phyloP scores from a whole-genome alignment of 2,329 filamentous ascomycete species.

The Arthrobotrys sinensis region DNA sequence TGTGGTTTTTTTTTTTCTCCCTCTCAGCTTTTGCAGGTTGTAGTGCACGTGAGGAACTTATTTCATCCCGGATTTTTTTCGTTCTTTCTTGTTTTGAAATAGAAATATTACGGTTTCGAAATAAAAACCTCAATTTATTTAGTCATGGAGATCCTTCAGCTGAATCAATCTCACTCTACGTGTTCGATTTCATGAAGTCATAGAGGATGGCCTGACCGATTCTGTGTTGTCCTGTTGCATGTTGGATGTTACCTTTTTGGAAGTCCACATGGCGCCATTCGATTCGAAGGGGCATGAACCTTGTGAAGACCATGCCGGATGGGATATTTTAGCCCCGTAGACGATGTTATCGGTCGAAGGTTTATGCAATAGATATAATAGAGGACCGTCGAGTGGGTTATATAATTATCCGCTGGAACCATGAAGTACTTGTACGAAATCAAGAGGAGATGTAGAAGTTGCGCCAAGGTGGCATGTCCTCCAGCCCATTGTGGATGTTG shows the following conservation, averaged over 20 bases:
- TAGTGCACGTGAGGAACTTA: constrained; percentile 3
- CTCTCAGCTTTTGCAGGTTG: background rate
- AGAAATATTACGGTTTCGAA: constrained; percentile 13
- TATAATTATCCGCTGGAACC: constrained; percentile 17
- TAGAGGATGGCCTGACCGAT: constrained; percentile 13
- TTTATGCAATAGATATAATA: background rate
- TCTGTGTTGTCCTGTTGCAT: constrained; percentile 18
- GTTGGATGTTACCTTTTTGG: constrained; percentile 19
- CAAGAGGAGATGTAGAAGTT: constrained; percentile 6
- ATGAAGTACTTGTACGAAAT: background rate
- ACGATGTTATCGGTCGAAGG: constrained; percentile 16
- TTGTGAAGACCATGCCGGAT: background rate
- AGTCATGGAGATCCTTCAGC: background rate
- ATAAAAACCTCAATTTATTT: background rate
- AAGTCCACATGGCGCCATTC: constrained; percentile 25
- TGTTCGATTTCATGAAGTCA: constrained; percentile 19
- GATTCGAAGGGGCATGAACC: constrained; percentile 14
- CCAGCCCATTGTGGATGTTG: background rate
- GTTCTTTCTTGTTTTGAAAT: background rate
- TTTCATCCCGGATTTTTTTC: constrained; percentile 12
- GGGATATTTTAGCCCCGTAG: constrained; percentile 15
- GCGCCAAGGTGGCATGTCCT: constrained; percentile 31
- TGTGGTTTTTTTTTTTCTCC: constrained; percentile 4
- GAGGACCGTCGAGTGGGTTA: background rate
- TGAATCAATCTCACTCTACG: constrained; percentile 1